Base-by-base conservation (phyloP, 1,284 basidiomycete species). In the Porodaedalea pini region DNA sequence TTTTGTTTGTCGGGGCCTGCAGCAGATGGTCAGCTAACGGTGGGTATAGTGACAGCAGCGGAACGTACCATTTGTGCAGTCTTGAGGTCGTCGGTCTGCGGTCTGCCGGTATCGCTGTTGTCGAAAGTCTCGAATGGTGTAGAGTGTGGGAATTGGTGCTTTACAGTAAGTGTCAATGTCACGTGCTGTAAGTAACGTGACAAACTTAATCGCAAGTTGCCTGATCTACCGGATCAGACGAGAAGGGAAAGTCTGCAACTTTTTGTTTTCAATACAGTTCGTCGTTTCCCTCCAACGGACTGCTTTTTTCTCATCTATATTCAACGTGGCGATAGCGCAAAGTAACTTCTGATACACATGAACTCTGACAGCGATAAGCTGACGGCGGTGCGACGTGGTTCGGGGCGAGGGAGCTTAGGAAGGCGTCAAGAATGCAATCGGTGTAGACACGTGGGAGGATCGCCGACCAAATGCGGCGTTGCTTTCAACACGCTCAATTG, bases 31-130 rank as follows among this genome's bases (percentile, higher is more conserved):
- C 32, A 58, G 31, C 25, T 8, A 13, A 21, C 6, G 23, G 10
- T 11, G 25, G 63, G 61, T 58, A 58, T 65, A 34, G 36, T 44
- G 27, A n/a, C 2, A 8, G n/a, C 58, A 23, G 8, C 31, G 34
- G 50, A 58, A 56, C 61, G 61, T 77, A 77, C 75, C 77, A 79
- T 80, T 80, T 77, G 73, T 78, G 67, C 71, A 71, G 51, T 53
- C 58, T 60, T 56, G 54, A 60, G 50, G 44, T 51, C 54, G 58
- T 56, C 58, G 54, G 58, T 51, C 37, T 37, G n/a, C 29, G 32
- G 43, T 39, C 37, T 27, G n/a, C n/a, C 48, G 43, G 19, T 40
- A 19, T 51, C 32, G 17, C 21, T 29, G 27, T 17, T 50, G 44
- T 37, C 29, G 15, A 29, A 17, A 47, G 13, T 48, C 29, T 34